A percentile compares a stretch with the other conserved stretches of the same genome.
phyloP scores from a whole-genome alignment of 148 eudicot species.

The Fallopia convolvulus region DNA sequence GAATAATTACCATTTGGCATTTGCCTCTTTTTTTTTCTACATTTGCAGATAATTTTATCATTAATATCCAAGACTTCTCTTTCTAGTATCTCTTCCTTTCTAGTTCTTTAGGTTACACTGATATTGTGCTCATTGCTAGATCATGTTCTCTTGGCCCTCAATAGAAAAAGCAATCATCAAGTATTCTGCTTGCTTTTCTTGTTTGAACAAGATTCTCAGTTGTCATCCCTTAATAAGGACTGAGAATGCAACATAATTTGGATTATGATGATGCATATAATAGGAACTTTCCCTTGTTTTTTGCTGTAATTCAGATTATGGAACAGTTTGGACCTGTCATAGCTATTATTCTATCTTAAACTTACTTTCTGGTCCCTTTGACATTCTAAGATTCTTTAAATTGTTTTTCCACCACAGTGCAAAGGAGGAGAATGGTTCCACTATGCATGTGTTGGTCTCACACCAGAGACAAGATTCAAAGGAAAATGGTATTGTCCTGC shows the following conservation, averaged over 20 bases:
- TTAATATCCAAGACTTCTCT: not conserved
- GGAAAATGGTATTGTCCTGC: conserved; percentile 99
- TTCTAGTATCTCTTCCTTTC: not conserved
- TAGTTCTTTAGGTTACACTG: not conserved
- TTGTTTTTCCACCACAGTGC: conserved; percentile 41
- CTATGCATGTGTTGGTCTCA: conserved; percentile 85
- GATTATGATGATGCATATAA: not conserved
- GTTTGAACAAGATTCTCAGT: not conserved
- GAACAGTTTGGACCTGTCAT: not conserved
- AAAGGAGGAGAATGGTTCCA: conserved; percentile 99
- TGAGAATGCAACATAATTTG: not conserved
- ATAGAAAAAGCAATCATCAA: not conserved
- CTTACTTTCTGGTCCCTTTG: not conserved
- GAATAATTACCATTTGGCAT: not conserved
- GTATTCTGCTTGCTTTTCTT: not conserved
- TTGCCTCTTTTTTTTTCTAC: not conserved
- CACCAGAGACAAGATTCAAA: conserved; percentile 88
- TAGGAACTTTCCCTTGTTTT: conserved; percentile 10
- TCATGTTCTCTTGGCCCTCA: not conserved
- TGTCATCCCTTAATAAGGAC: not conserved
- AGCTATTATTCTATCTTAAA: not conserved
- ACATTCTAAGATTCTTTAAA: not conserved
- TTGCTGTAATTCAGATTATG: not conserved
- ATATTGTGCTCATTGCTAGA: not conserved
- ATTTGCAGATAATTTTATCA: not conserved